These are phyloP conservation scores for Aechmea fasciata DNA, from an alignment of 176 grass and related monocot genomes.

Conservation along the genomic window DNA sequence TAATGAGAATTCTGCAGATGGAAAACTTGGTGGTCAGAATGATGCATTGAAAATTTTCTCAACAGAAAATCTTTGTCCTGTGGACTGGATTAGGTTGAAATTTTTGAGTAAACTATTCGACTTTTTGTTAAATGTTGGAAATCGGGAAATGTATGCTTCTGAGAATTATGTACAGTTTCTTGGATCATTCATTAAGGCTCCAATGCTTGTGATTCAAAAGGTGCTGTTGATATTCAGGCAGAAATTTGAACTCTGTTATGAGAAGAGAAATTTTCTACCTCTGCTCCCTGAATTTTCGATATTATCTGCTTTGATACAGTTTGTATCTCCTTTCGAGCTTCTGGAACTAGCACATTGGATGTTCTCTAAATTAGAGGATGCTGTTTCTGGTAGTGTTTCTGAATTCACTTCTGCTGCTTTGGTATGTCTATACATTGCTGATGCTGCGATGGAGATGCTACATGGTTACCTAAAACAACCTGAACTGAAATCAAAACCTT, in stretches of 20 bases:
- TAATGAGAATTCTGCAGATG: constrained; percentile 27
- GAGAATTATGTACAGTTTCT: constrained; percentile 21
- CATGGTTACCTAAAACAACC: constrained; percentile 31
- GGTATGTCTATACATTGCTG: constrained; percentile 53
- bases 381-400: constrained; percentile 19
- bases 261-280: constrained; percentile 31
- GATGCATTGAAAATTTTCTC: constrained; percentile 40
- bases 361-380: constrained; percentile 40
- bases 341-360: constrained; percentile 68
- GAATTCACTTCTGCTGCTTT: constrained; percentile 37
- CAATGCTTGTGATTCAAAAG: constrained; percentile 48
- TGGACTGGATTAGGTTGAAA: constrained; percentile 44
- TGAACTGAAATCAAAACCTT: constrained; percentile 26
- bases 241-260: constrained; percentile 49
- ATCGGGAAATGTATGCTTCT: constrained; percentile 9
- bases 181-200: constrained; percentile 35
- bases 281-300: constrained; percentile 58
- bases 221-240: constrained; percentile 48
- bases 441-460: constrained; percentile 54
- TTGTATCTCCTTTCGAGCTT: constrained; percentile 61
- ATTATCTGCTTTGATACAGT: constrained; percentile 39
- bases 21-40: constrained; percentile 27
- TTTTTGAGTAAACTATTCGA: constrained; percentile 61
- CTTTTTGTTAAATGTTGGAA: constrained; percentile 28
- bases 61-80: constrained; percentile 45